These are phyloP conservation scores for Corymbia calophylla DNA, from an alignment of 441 rosid genomes.

Conservation along the genomic window DNA sequence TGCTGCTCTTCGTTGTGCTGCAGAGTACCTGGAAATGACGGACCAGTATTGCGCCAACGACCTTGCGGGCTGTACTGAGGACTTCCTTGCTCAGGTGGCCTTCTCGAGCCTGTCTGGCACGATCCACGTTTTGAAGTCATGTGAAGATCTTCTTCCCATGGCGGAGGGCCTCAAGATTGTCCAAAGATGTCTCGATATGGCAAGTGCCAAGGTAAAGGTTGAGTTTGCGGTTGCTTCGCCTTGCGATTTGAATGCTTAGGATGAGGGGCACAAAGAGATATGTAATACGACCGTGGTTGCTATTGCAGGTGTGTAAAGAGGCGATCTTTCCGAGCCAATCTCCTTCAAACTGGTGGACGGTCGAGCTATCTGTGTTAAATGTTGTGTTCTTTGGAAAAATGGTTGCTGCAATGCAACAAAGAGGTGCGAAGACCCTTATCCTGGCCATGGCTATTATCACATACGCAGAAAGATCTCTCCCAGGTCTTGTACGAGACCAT, in stretches of 20 bases:
- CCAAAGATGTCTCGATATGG: constrained; percentile 54
- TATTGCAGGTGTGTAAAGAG: constrained; percentile 58
- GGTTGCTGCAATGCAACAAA: constrained; percentile 46
- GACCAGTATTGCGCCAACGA: constrained; percentile 58
- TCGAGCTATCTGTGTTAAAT: constrained; percentile 68
- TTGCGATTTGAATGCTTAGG: neutral
- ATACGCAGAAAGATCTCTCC: constrained; percentile 61
- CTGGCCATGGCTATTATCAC: constrained; percentile 49
- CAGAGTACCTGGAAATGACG: constrained; percentile 74
- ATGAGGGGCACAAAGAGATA: neutral
- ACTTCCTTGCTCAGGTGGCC: constrained; percentile 74
- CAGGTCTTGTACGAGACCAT: constrained; percentile 73
- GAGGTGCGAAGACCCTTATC: constrained; percentile 50
- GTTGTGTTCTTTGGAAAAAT: constrained; percentile 42
- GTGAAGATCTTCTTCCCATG: constrained; percentile 64
- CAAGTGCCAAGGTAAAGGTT: constrained; percentile 41
- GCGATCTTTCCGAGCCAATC: constrained; percentile 70
- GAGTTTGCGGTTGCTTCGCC: neutral
- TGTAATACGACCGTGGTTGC: neutral
- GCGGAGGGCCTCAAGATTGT: constrained; percentile 70
- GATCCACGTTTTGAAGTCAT: constrained; percentile 64
- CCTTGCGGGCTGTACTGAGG: constrained; percentile 74
- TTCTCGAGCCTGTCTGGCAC: constrained; percentile 71
- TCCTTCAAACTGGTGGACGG: constrained; percentile 92
- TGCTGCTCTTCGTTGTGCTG: constrained; percentile 83